Conservation (phyloP, 2,329 filamentous ascomycete species). For the Cladosporium sp. region DNA sequence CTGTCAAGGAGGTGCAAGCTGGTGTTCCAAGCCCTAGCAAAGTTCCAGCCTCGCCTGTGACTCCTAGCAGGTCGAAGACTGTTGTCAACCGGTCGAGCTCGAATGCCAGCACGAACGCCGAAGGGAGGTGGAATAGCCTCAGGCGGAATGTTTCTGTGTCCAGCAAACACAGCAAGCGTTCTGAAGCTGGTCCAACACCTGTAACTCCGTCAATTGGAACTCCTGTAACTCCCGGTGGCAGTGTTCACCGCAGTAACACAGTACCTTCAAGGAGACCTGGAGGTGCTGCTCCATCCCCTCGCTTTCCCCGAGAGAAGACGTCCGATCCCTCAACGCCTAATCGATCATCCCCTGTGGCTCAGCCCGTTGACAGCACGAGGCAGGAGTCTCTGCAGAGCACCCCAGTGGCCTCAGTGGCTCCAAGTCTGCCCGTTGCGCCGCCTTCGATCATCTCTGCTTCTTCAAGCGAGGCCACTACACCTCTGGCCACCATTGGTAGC, state of each 20-base stretch:
- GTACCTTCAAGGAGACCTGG: slow-evolving; percentile 73
- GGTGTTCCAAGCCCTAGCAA: slow-evolving; percentile 54
- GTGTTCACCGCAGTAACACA: slow-evolving; percentile 81
- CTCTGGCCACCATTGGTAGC: slow-evolving; percentile 27
- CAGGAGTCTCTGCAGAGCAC: slow-evolving; percentile 28
- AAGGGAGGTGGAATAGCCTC: slow-evolving; percentile 76
- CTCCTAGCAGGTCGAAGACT: slow-evolving; percentile 44
- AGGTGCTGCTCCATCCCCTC: slow-evolving; percentile 63
- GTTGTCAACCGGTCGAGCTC: slow-evolving; percentile 73
- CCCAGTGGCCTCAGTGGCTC: slow-evolving; percentile 25
- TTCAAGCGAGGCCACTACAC: slow-evolving; percentile 35
- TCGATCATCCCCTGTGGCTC: slow-evolving; percentile 14
- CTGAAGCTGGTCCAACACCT: slow-evolving; percentile 67
- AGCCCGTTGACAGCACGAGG: slow-evolving; percentile 19
- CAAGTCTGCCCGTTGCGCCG: slow-evolving; percentile 29
- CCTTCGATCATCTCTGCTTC: slow-evolving; percentile 38
- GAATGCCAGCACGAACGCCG: slow-evolving; percentile 81
- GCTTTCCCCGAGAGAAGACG: slow-evolving; percentile 55
- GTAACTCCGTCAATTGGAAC: slow-evolving; percentile 48
- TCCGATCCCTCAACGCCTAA: slow-evolving; percentile 51
- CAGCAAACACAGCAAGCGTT: slow-evolving; percentile 77
- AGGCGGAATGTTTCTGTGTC: slow-evolving; percentile 89
- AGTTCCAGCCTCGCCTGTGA: slow-evolving; percentile 36
- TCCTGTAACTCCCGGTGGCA: slow-evolving; percentile 34
- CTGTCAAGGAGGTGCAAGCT: slow-evolving; percentile 64